Evolutionary conservation across 2,329 filamentous ascomycete species (phyloP).

Genomic region (Nannizziopsis arthrosporioides): DNA sequence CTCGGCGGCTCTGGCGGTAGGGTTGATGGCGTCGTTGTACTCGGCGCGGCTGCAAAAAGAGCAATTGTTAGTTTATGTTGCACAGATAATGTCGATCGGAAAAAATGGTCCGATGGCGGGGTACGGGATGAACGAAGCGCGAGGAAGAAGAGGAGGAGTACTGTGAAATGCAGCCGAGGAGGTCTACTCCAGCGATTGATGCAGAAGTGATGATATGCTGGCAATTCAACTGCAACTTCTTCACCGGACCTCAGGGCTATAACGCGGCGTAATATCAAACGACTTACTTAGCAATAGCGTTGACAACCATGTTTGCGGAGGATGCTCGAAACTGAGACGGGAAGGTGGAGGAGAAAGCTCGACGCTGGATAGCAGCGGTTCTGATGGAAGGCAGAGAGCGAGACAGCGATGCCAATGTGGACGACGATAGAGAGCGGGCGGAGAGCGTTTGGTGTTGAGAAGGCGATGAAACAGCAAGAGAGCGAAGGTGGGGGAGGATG

Average conservation of each 20-base stretch:
- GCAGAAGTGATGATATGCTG: neutral
- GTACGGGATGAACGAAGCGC: neutral
- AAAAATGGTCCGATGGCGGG: neutral
- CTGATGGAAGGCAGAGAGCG: conserved; percentile 8
- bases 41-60: conserved; percentile 13
- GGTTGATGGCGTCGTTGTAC: conserved; percentile 41
- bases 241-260: neutral
- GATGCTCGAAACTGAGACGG: conserved; percentile 35
- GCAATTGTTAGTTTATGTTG: conserved; percentile 2
- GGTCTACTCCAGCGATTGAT: neutral
- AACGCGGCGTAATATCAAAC: neutral
- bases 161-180: neutral
- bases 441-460: neutral
- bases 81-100: conserved; percentile 4
- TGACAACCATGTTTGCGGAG: conserved; percentile 36
- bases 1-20: conserved; percentile 40
- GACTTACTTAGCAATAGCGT: conserved; percentile 33
- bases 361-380: conserved; percentile 12
- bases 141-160: neutral
- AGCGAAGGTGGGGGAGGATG: neutral
- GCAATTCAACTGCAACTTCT: neutral
- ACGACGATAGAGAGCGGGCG: conserved; percentile 8
- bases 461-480: neutral
- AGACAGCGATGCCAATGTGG: conserved; percentile 7
- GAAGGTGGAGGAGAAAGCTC: conserved; percentile 23